Evolutionary conservation across 179 eudicot species (phyloP), one percentile per base, ranked within the genome.

Genomic region (Amaranthus tricolor): DNA sequence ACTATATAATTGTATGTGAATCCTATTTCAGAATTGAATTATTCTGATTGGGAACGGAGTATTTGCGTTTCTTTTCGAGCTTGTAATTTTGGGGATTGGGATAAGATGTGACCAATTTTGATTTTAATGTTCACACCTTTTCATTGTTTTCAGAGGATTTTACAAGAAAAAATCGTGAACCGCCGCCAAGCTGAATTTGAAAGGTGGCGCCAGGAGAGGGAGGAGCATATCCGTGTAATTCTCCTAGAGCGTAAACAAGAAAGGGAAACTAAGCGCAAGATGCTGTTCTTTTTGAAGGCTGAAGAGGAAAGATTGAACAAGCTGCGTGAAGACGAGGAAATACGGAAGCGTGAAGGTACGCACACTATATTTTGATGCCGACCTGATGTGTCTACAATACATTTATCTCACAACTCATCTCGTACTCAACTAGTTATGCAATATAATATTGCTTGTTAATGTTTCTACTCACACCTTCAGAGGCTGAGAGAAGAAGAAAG

Each of bases 241-340:
- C 86, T 85, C 70, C 76, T 77, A 76, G 82, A 78, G 73, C 85
- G 94, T 51, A 87, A 55, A 73, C 91, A 89, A 71, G 94, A 90
- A 66, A 88, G 94, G 79, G 88, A 84, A 65, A 62, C 66, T 24
- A 85, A 83, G 81, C 84, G 96, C 79, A 94, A 90, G 82, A 80
- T 86, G 88, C 43, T 92, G 45, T 90, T 68, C 86, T 94, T 56
- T 75, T 77, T 94, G 85, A 88, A 75, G 50, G n/a, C 74, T 0
- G 93, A 94, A 76, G 94, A 94, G 80, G 98, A 90, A 79, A 84
- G 86, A 72, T 83, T 84, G 76, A 86, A 47, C 60, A 92, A 66
- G 80, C 60, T 76, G 77, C 89, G 72, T 5, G 88, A 88, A 76
- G 97, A 92, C 78, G 94, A 94, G 81, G 97, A 92, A 84, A 91